These are phyloP conservation scores for Lippia alba DNA, from an alignment of 305 asterid species.

Conservation along the genomic window DNA sequence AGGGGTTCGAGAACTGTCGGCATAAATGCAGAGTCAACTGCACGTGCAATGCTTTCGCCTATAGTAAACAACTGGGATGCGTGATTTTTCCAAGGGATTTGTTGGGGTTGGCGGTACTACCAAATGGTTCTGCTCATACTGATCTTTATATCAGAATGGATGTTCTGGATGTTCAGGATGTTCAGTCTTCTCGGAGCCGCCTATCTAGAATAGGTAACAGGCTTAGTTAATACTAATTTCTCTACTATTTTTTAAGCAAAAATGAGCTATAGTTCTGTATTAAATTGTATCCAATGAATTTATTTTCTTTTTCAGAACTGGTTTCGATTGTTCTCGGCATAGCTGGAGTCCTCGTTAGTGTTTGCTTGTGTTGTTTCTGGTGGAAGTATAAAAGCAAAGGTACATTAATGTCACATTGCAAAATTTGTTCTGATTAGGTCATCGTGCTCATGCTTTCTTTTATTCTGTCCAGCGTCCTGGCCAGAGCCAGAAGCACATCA, in stretches of 20 bases:
- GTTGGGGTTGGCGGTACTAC: slow-evolving; percentile 18
- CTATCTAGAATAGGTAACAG: no score
- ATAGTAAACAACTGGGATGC: slow-evolving; percentile 11
- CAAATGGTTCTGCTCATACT: neutral
- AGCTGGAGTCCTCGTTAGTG: neutral
- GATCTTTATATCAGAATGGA: no score
- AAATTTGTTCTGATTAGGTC: no score
- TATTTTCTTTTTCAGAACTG: no score
- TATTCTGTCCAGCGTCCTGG: neutral
- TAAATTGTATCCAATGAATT: no score
- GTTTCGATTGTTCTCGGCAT: neutral
- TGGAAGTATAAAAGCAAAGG: neutral
- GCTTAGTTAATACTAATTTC: no score
- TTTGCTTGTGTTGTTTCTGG: neutral
- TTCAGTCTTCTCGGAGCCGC: no score
- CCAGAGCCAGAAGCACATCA: neutral
- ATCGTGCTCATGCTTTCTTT: neutral
- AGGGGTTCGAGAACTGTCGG: slow-evolving; percentile 17
- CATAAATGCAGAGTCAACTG: slow-evolving; percentile 30
- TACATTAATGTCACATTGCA: neutral
- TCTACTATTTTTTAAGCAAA: neutral
- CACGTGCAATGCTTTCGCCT: slow-evolving; percentile 37
- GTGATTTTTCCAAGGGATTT: slow-evolving; percentile 28
- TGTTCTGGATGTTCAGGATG: no score
- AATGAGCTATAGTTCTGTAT: no score